Conservation (phyloP, 2,329 filamentous ascomycete genomes). For the Fusarium pilosicola region DNA sequence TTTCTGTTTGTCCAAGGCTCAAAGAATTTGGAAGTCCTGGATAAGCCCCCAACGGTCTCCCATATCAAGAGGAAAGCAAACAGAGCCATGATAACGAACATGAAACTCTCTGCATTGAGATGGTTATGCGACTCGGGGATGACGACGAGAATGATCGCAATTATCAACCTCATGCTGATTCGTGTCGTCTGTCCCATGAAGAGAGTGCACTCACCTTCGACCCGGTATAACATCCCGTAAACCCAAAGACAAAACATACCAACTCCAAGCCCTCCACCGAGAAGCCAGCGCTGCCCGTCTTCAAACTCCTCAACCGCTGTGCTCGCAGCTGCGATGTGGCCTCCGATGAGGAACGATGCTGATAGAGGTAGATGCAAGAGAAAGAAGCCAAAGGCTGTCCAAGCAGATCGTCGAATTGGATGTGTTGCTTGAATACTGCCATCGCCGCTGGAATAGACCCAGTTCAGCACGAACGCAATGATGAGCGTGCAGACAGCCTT, state of each 20-base stretch:
- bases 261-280: conserved; percentile 57
- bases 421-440: conserved; percentile 56
- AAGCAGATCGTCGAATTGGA: conserved; percentile 56
- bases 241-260: conserved; percentile 57
- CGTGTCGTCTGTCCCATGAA: conserved; percentile 49
- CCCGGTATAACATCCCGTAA: conserved; percentile 54
- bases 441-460: conserved; percentile 60
- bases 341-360: conserved; percentile 58
- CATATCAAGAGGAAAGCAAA: conserved; percentile 55
- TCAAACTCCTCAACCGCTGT: conserved; percentile 53
- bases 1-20: conserved; percentile 48
- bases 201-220: conserved; percentile 49
- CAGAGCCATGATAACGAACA: conserved; percentile 56
- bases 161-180: conserved; percentile 48
- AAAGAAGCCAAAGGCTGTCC: conserved; percentile 57
- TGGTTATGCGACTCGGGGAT: conserved; percentile 50
- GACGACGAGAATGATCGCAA: conserved; percentile 48
- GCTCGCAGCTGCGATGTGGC: conserved; percentile 56
- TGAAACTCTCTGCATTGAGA: conserved; percentile 48
- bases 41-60: conserved; percentile 54
- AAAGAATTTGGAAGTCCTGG: conserved; percentile 45
- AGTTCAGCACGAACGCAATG: conserved; percentile 62
- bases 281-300: conserved; percentile 57
- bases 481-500: conserved; percentile 60
- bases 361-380: conserved; percentile 57